Conservation (phyloP, 108 stramenopile species). For the Epipyxis sp. region DNA sequence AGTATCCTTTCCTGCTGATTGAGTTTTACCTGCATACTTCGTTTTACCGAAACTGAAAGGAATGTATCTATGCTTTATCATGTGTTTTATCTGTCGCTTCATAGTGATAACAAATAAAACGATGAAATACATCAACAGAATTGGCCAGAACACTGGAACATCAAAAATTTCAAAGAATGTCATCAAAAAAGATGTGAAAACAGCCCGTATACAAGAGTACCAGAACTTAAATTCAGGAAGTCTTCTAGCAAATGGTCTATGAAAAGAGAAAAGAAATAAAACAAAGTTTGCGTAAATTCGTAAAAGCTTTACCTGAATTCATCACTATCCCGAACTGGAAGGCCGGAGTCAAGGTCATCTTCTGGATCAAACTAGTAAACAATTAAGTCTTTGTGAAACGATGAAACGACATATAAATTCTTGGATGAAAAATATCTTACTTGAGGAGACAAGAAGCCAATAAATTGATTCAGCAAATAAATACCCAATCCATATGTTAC, state of each 20-base stretch:
- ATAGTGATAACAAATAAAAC: constrained; percentile 77
- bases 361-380: neutral
- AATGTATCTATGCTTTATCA: constrained; percentile 98
- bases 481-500: constrained; percentile 98
- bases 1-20: constrained; percentile 12
- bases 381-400: constrained; percentile 13
- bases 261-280: constrained; percentile 17
- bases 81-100: constrained; percentile 96
- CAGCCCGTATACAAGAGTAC: constrained; percentile 72
- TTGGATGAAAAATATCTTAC: constrained; percentile 5
- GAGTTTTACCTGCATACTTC: constrained; percentile 64
- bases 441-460: constrained; percentile 91
- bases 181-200: constrained; percentile 72
- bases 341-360: constrained; percentile 15
- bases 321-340: constrained; percentile 5
- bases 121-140: constrained; percentile 93
- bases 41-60: constrained; percentile 89
- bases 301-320: constrained; percentile 24
- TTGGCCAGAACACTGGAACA: constrained; percentile 99
- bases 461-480: constrained; percentile 96
- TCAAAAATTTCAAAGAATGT: constrained; percentile 95
- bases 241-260: constrained; percentile 83
- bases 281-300: neutral
- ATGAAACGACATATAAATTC: neutral
- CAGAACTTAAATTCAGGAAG: constrained; percentile 99